phyloP scores from a whole-genome alignment of 2,329 filamentous ascomycete species.

The Sporothrix brasiliensis region DNA sequence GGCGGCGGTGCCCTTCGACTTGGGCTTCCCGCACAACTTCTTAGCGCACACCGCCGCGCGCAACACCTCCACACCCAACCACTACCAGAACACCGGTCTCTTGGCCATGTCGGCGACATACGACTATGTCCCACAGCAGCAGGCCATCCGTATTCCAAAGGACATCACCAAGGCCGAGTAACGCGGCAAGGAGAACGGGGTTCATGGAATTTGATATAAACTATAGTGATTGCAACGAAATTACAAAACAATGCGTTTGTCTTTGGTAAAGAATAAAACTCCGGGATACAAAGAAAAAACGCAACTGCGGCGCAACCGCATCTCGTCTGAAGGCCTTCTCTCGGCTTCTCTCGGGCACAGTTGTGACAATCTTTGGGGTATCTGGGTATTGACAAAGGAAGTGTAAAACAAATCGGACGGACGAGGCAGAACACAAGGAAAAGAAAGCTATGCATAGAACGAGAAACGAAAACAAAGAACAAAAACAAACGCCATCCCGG shows the following conservation, averaged over 20 bases:
- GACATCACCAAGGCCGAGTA: conserved; percentile 48
- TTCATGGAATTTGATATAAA: not conserved
- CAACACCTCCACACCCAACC: conserved; percentile 40
- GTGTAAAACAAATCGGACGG: not conserved
- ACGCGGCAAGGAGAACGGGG: not conserved
- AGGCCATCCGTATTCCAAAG: conserved; percentile 50
- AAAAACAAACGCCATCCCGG: not conserved
- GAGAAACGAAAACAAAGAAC: not conserved
- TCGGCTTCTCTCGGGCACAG: too few species aligned
- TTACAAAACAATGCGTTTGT: not conserved
- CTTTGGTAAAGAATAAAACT: too few species aligned
- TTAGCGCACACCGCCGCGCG: conserved; percentile 46
- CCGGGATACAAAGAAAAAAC: not conserved
- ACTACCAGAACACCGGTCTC: conserved; percentile 50
- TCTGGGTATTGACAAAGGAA: conserved; percentile 23
- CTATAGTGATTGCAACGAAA: too few species aligned
- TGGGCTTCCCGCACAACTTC: conserved; percentile 68
- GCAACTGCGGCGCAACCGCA: not conserved
- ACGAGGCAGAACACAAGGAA: not conserved
- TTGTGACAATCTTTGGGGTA: conserved; percentile 17
- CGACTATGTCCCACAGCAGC: conserved; percentile 53
- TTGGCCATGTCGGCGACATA: conserved; percentile 52
- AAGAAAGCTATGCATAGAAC: not conserved
- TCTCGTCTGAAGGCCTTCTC: not conserved
- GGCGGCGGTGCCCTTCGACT: conserved; percentile 60